Base-by-base conservation (phyloP, 192 early-diverging fungal species). In the Coemansia sp. region DNA sequence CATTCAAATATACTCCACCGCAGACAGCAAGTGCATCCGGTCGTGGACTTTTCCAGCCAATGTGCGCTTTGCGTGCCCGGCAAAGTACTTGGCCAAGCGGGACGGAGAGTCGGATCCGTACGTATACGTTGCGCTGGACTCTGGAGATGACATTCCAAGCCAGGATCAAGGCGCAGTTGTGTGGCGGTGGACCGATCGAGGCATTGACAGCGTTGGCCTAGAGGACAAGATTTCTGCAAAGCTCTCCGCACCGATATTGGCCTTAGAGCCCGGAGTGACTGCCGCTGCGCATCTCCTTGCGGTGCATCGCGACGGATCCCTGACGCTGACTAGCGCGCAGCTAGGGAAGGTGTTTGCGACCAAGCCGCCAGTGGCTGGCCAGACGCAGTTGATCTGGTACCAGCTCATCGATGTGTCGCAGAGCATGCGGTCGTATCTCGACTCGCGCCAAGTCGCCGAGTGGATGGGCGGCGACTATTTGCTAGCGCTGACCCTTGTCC, bases 341-440 rank as follows among this genome's bases (percentile, higher is more conserved):
- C 64, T 83, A 12, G 31, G 47, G 11, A 51, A 67, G 46, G 41
- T 54, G 35, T 39, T 49, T 27, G 63, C 41, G 20, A 19, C 70
- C 12, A 46, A 45, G 24, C n/a, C 59, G n/a, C 56, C 74, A 10
- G 60, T 65, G 35, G 9, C 57, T 19, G 71, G 67, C 20, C 46
- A 59, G 22, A 40, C 51, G 0, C 64, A 60, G 56, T 25, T 60
- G 14, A 39, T 83, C 3, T 83, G 80, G 80, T 83, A 77, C 63
- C 80, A 83, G 60, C 40, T 68, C 27, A 64, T 83, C 19, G 74
- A 71, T 22, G 71, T 77, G 39, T 77, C 80, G 42, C 74, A 70
- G 62, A 71, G 71, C 68, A 83, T 83, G 80, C 74, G 74, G n/a
- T 77, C 68, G 39, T 83, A 83, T 40, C 64, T 83, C 22, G 80